Evolutionary conservation across 352 stramenopile species (phyloP), one percentile per base, ranked within the genome.

Genomic region (Pythium utonaiense): DNA sequence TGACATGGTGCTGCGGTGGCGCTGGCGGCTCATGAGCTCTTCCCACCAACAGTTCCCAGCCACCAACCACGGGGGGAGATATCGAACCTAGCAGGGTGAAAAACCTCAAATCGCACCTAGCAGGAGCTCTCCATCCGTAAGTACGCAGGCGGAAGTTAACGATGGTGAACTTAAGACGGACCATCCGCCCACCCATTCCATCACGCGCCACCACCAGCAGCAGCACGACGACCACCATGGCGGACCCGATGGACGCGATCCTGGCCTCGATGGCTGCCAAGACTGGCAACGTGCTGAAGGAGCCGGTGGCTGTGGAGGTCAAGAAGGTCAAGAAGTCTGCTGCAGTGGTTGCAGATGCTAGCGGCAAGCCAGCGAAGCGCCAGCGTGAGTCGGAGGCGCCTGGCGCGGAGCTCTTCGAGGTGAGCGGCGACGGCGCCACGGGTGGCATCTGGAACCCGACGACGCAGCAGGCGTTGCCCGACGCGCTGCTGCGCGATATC

Each of bases 221-320:
- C 14, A 48, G 12, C 19, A 44, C 16, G 4, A 44, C 17, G 19
- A 48, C n/a, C 3, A 66, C 38, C n/a, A 61, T 62, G 58, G 30
- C 22, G 60, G 80, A 91, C 60, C 69, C 78, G 49, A 58, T 92
- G 51, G 81, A 91, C 14, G 77, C 78, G 44, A 92, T 95, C 65
- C 67, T 95, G 50, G 83, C 77, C 69, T 90, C 82, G 8, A 95
- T 93, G 85, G 78, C 85, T 41, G 60, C 62, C 38, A 77, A 83
- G 62, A 95, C 81, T 28, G 83, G 83, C 71, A 91, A 95, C 54
- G 80, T 74, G 21, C 64, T 71, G 3, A 57, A 16, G 27, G 30
- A 31, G 24, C 64, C 63, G 17, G 52, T 60, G 14, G 49, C 14
- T 6, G 48, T 54, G 4, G 44, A 47, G 31, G 34, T 19, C 17